Evolutionary conservation across 2,329 filamentous ascomycete species (phyloP), one percentile per base, ranked within the genome.

Genomic region (Trichoderma oligosporum): DNA sequence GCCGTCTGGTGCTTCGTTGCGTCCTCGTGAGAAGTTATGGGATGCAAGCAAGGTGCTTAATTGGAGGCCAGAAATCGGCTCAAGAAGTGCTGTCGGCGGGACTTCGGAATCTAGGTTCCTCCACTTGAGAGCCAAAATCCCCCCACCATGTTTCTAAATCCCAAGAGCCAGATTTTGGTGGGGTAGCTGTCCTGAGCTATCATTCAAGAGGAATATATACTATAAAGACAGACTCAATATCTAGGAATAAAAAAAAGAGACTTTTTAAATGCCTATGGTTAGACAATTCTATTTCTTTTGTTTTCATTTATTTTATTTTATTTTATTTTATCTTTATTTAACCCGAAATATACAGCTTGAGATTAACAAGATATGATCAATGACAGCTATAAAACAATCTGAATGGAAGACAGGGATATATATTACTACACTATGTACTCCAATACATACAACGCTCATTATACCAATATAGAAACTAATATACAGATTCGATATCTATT

Each of bases 41-140:
- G 48, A 16, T 52, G 36, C 48, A 33, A 35, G 52, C 41, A 46
- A 31, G 41, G 25, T 46, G 53, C 38, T 35, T 47, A 35, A 47
- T 48, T 41, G 42, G 42, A 56, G 44, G 35, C 46, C 45, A 52
- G 53, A 56, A 59, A 51, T 56, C 52, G 46, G 53, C 45, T 38
- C 48, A 44, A 8, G 44, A 48, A 45, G 51, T 20, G 38, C 25
- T 22, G 51, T 29, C 61, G 58, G 64, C 59, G 60, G 60, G 60
- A 63, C 63, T 57, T 65, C 63, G 64, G 64, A 61, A 44, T 29
- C 53, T 56, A 56, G 49, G 54, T 58, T 62, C 35, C 57, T 57
- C 61, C 62, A 58, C 47, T 45, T 36, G 47, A 16, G 31, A 47
- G 53, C 44, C 25, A n/a, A 42, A 42, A 11, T 38, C 25, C 52